Percentiles rank a stretch among this genome's conserved stretches.
These are phyloP conservation scores for Hyphodiscus hymeniophilus DNA, from an alignment of 495 filamentous ascomycete species.

Conservation along the genomic window DNA sequence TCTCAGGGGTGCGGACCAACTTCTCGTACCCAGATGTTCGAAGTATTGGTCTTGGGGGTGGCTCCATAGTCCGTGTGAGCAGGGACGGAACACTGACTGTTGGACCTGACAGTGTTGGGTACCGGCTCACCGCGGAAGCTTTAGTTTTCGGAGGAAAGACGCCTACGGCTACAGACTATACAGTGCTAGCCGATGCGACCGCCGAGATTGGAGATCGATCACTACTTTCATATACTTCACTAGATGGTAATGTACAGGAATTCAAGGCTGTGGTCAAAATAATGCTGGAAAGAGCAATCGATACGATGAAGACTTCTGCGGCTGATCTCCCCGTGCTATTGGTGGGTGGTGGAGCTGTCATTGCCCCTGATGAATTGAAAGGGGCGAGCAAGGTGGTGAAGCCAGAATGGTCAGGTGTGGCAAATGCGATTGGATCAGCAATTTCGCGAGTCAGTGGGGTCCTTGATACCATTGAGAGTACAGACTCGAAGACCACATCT, in stretches of 20 bases:
- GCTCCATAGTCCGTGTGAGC: slow-evolving; percentile 32
- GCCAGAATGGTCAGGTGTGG: slow-evolving; percentile 35
- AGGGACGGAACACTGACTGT: slow-evolving; percentile 25
- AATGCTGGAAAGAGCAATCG: slow-evolving; percentile 39
- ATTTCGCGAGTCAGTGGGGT: slow-evolving; percentile 30
- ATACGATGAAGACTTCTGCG: slow-evolving; percentile 41
- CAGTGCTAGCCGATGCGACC: slow-evolving; percentile 30
- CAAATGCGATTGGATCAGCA: slow-evolving; percentile 48
- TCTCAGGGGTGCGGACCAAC: slow-evolving; percentile 43
- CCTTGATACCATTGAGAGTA: slow-evolving; percentile 30
- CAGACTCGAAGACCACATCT: slow-evolving; percentile 20
- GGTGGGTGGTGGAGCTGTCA: slow-evolving; percentile 34
- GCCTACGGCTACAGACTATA: slow-evolving; percentile 42
- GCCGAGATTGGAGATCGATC: slow-evolving; percentile 30
- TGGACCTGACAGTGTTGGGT: slow-evolving; percentile 39
- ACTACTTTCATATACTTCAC: slow-evolving; percentile 18
- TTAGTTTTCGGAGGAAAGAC: slow-evolving; percentile 42
- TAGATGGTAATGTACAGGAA: slow-evolving; percentile 23
- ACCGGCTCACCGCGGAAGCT: slow-evolving; percentile 29
- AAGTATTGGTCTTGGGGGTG: slow-evolving; percentile 45
- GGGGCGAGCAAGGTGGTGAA: slow-evolving; percentile 30
- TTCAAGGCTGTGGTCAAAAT: slow-evolving; percentile 28
- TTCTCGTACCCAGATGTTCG: slow-evolving; percentile 44
- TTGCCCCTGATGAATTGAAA: slow-evolving; percentile 26
- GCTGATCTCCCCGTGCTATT: slow-evolving; percentile 38